Conservation (phyloP, 495 filamentous ascomycete genomes). For the Daldinia childiae region DNA sequence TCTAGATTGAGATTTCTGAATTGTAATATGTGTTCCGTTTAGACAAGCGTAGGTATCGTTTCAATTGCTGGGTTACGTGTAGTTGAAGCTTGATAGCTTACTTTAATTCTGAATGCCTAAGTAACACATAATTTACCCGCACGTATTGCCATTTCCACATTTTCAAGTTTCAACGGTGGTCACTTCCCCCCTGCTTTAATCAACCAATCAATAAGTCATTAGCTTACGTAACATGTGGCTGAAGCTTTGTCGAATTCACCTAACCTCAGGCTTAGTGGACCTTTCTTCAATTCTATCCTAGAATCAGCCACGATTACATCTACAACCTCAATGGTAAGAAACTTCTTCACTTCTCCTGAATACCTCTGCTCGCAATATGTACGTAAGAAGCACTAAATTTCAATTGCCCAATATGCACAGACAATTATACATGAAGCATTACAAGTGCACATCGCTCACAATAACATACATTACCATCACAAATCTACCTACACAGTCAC, state of each 20-base stretch:
- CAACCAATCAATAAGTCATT: neutral
- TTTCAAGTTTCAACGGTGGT: constrained; percentile 40
- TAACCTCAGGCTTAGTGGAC: too few relatives aligned
- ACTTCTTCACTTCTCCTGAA: too few relatives aligned
- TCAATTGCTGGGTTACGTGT: constrained; percentile 1
- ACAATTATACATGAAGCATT: neutral
- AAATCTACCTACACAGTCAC: neutral
- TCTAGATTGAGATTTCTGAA: constrained; percentile 6
- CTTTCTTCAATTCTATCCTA: too few relatives aligned
- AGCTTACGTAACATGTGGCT: constrained; percentile 22
- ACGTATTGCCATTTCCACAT: constrained; percentile 24
- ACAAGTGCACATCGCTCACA: neutral
- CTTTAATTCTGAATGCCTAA: neutral
- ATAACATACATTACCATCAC: neutral
- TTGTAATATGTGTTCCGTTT: neutral
- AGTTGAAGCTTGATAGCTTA: constrained; percentile 15
- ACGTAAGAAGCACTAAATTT: too few relatives aligned
- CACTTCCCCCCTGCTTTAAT: constrained; percentile 34
- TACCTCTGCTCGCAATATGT: too few relatives aligned
- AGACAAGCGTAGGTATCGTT: neutral
- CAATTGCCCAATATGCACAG: too few relatives aligned
- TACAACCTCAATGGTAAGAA: too few relatives aligned
- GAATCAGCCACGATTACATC: too few relatives aligned
- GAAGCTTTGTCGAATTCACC: neutral
- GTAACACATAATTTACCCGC: constrained; percentile 27